Conservation (phyloP, 2,329 filamentous ascomycete species). For the Monilinia aucupariae region DNA sequence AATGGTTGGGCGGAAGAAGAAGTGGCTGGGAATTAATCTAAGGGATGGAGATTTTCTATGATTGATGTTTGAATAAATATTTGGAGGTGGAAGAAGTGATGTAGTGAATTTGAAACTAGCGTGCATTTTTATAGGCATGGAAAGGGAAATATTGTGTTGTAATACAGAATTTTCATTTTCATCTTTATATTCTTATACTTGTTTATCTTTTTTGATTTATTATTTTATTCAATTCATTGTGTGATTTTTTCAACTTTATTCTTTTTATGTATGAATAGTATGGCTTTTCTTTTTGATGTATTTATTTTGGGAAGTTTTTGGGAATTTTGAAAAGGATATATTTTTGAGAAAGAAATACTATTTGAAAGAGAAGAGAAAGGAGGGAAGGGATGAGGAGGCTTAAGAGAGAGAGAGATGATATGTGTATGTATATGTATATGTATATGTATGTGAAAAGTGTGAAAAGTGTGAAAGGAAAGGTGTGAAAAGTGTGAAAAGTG, state of each 20-base stretch:
- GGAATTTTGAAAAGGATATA: no score
- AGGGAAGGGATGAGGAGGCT: no score
- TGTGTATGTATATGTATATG: background rate
- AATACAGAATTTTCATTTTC: constrained; percentile 9
- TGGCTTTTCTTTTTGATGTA: no score
- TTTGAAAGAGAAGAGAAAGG: no score
- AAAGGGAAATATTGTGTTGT: constrained; percentile 14
- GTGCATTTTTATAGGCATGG: constrained; percentile 5
- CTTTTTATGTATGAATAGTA: no score
- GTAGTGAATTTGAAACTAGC: constrained; percentile 2
- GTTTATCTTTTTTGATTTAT: background rate
- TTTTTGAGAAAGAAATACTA: no score
- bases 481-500: no score
- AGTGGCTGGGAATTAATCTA: constrained; percentile 29
- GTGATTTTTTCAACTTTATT: constrained; percentile 2
- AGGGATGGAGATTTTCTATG: background rate
- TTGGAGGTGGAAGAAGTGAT: constrained; percentile 1
- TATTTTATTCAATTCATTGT: constrained; percentile 13
- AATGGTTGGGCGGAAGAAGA: constrained; percentile 63
- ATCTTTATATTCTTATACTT: background rate
- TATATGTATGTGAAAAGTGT: no score
- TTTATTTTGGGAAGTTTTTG: no score
- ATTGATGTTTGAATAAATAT: constrained; percentile 3
- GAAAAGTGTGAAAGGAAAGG: no score
- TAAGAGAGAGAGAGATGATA: no score